Percentiles rank a stretch among this genome's conserved stretches.
Evolutionary conservation across 805 yeast genomes (phyloP).

Genomic region (Saccharomycopsis sp.): DNA sequence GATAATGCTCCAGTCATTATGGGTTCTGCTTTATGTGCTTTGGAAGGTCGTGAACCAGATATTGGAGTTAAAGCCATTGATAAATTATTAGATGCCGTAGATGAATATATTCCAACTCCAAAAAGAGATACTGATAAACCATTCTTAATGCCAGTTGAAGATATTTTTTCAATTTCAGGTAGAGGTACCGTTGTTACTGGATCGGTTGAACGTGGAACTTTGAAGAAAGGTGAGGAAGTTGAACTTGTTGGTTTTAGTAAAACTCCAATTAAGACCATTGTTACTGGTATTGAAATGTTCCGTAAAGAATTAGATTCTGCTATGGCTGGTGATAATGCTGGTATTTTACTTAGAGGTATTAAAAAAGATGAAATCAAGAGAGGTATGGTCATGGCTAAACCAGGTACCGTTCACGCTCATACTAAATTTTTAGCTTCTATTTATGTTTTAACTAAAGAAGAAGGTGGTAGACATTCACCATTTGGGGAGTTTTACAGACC

Average conservation of each 20-base stretch:
- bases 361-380: constrained; percentile 94
- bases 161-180: constrained; percentile 95
- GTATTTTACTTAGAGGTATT: constrained; percentile 93
- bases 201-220: constrained; percentile 95
- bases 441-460: constrained; percentile 89
- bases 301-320: constrained; percentile 97
- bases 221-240: constrained; percentile 97
- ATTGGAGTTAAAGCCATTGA: constrained; percentile 81
- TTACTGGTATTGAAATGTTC: constrained; percentile 99
- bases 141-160: constrained; percentile 95
- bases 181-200: constrained; percentile 99
- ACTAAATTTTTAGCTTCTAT: constrained; percentile 83
- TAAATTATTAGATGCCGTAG: constrained; percentile 85
- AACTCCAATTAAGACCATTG: constrained; percentile 83
- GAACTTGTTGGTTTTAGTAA: constrained; percentile 92
- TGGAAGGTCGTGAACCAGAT: constrained; percentile 80
- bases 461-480: constrained; percentile 99
- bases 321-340: constrained; percentile 99
- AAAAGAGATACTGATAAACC: constrained; percentile 92
- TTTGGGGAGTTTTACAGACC: constrained; percentile 97
- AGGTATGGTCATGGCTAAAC: constrained; percentile 96
- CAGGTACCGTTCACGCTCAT: constrained; percentile 87
- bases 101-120: constrained; percentile 93
- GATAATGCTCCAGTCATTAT: constrained; percentile 95
- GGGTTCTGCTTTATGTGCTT: constrained; percentile 98